Evolutionary conservation across 2,329 filamentous ascomycete genomes (phyloP).

Genomic region (Botrytis medusae): DNA sequence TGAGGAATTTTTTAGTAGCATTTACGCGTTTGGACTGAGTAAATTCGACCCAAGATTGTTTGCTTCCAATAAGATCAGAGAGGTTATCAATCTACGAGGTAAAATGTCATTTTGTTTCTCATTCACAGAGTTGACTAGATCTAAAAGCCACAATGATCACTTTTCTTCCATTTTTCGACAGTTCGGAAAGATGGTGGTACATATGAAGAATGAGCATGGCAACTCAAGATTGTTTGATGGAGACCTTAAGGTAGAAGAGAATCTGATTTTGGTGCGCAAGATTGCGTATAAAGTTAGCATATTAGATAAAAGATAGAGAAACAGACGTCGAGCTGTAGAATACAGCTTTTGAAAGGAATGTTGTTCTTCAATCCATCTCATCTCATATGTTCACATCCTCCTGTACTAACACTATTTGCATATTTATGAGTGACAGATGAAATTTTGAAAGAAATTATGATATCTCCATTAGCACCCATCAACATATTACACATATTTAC

Average conservation of each 20-base stretch:
- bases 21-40: not conserved
- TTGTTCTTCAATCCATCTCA: not conserved
- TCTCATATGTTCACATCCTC: not conserved
- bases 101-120: not conserved
- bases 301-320: not conserved
- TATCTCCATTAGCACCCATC: too few relatives aligned
- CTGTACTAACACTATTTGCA: too few relatives aligned
- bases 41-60: rapidly evolving
- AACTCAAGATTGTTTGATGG: not conserved
- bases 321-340: not conserved
- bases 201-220: not conserved
- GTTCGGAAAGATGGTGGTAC: not conserved
- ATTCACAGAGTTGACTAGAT: not conserved
- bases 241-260: not conserved
- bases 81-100: not conserved
- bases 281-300: not conserved
- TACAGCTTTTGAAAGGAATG: not conserved
- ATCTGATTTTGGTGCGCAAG: not conserved
- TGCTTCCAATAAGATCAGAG: not conserved
- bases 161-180: not conserved
- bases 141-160: not conserved
- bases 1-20: not conserved
- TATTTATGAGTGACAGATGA: too few relatives aligned
- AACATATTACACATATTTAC: too few relatives aligned
- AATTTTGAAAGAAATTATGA: too few relatives aligned